A percentile compares a stretch with the other conserved stretches of the same genome.
phyloP scores from a whole-genome alignment of 2,329 filamentous ascomycete genomes.

The Fragosphaeria purpurea region DNA sequence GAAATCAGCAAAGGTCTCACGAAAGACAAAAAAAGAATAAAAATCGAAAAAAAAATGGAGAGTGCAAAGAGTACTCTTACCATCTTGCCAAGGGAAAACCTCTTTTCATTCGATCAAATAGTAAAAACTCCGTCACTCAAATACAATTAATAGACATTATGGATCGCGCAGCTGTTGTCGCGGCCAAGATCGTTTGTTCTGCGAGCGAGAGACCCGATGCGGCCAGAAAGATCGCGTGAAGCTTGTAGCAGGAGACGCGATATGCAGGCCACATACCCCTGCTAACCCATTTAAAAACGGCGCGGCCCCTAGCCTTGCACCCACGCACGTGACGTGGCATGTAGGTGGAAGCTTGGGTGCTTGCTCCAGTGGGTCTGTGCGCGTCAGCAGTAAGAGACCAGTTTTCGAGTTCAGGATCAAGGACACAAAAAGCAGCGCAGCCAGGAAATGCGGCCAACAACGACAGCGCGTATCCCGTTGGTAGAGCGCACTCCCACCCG shows the following conservation, averaged over 20 bases:
- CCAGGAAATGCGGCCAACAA: too few species aligned
- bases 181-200: too few species aligned
- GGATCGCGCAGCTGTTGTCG: too few species aligned
- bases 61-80: not conserved
- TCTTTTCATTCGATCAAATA: not conserved
- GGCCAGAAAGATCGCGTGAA: conserved; percentile 1
- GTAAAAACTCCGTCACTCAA: too few species aligned
- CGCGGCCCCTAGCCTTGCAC: not conserved
- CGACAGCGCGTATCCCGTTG: too few species aligned
- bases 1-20: not conserved
- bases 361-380: not conserved
- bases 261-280: not conserved
- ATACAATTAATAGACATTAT: too few species aligned
- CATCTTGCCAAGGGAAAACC: conserved; percentile 2
- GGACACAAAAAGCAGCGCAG: too few species aligned
- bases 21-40: not conserved
- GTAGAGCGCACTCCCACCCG: too few species aligned
- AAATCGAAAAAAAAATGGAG: not conserved
- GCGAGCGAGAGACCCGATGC: too few species aligned
- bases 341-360: not conserved
- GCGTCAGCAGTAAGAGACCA: conserved; percentile 1
- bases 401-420: not conserved
- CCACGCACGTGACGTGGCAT: conserved; percentile 3
- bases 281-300: not conserved
- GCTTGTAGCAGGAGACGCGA: conserved; percentile 5